Evolutionary conservation across 2,329 filamentous ascomycete genomes (phyloP).

Genomic region (Hymenoscyphus albidus): DNA sequence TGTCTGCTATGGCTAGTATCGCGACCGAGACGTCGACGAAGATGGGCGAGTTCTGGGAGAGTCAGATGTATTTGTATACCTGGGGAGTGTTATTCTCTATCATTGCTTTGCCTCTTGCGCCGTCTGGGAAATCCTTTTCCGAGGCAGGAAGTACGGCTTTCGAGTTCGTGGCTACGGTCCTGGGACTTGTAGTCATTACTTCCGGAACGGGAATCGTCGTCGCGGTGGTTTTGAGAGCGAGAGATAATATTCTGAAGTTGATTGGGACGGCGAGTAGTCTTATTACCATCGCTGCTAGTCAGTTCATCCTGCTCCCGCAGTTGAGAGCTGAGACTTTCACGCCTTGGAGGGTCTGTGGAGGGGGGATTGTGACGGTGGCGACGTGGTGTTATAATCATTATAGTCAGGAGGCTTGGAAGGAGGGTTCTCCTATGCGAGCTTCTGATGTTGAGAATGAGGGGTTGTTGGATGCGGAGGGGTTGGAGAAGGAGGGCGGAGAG

Average conservation of each 20-base stretch:
- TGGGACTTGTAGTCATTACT: constrained; percentile 8
- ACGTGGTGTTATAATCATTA: constrained; percentile 27
- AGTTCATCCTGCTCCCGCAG: constrained; percentile 21
- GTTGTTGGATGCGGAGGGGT: neutral
- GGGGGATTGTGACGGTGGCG: constrained; percentile 18
- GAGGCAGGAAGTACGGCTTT: neutral
- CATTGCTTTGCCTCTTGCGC: constrained; percentile 8
- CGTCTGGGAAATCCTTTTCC: neutral
- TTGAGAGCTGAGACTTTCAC: constrained; percentile 19
- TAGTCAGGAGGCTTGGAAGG: constrained; percentile 15
- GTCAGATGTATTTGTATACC: constrained; percentile 22
- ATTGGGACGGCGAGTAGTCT: constrained; percentile 22
- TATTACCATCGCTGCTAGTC: constrained; percentile 21
- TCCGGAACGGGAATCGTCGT: constrained; percentile 19
- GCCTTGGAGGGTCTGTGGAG: constrained; percentile 20
- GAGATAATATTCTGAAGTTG: constrained; percentile 25
- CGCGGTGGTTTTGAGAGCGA: constrained; percentile 20
- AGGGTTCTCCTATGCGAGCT: neutral
- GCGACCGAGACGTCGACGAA: constrained; percentile 25
- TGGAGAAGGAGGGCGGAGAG: constrained; percentile 2
- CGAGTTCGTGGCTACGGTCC: neutral
- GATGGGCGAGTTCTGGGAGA: constrained; percentile 25
- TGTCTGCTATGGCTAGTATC: constrained; percentile 25
- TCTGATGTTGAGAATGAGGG: neutral
- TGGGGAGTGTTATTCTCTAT: constrained; percentile 22